These are phyloP conservation scores for Hordeum pubiflorum DNA, from an alignment of 202 grass and related monocot genomes.

Conservation along the genomic window DNA sequence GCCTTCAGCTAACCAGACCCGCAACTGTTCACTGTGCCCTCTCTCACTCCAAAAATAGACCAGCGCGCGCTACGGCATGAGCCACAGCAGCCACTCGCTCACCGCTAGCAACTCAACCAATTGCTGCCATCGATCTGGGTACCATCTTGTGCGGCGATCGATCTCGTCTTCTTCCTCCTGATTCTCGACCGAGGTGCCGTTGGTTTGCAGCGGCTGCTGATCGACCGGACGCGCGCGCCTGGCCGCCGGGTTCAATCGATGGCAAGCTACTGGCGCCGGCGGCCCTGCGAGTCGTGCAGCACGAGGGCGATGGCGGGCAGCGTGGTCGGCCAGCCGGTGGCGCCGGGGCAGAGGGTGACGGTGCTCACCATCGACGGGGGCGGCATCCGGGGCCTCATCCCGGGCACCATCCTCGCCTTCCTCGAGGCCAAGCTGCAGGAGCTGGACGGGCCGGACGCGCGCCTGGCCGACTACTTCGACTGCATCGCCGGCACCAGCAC, in stretches of 20 bases:
- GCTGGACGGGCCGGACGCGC: slow-evolving; percentile 27
- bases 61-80: neutral
- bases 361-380: neutral
- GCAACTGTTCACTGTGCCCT: too few relatives aligned
- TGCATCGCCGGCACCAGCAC: slow-evolving; percentile 20
- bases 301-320: slow-evolving; percentile 1
- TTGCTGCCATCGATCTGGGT: neutral
- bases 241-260: neutral
- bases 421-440: neutral
- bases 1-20: neutral
- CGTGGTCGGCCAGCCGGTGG: slow-evolving; percentile 10
- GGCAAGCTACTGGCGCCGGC: slow-evolving; percentile 1
- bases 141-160: neutral
- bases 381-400: neutral
- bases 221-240: neutral
- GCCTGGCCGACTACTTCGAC: slow-evolving; percentile 54
- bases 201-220: neutral
- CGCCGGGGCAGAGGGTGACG: slow-evolving; percentile 37
- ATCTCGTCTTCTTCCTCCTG: neutral
- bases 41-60: slow-evolving; percentile 14
- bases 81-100: neutral
- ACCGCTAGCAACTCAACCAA: neutral
- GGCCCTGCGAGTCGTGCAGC: neutral
- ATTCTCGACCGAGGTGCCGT: neutral
- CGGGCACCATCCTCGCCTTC: neutral